A percentile compares a stretch with the other conserved stretches of the same genome.
Evolutionary conservation across 2,329 filamentous ascomycete species (phyloP).

Genomic region (Uncinocarpus reesii): DNA sequence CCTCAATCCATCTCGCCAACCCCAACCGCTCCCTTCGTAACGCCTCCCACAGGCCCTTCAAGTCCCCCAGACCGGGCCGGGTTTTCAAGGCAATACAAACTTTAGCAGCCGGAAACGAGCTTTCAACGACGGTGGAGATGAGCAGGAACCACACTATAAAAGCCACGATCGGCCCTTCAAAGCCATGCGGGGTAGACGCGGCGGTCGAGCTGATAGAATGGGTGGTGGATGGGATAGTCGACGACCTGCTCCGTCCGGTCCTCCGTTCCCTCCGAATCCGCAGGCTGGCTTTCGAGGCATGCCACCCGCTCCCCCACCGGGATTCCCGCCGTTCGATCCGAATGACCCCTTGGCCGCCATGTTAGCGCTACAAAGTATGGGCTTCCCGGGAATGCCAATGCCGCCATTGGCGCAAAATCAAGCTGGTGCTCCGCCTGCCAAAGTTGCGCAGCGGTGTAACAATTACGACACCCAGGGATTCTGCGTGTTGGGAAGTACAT

Average conservation of each 20-base stretch:
- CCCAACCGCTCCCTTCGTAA: constrained; percentile 17
- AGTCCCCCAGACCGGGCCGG: constrained; percentile 7
- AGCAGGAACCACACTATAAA: constrained; percentile 33
- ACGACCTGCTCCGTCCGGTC: constrained; percentile 29
- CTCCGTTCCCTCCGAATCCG: constrained; percentile 23
- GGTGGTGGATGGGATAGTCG: constrained; percentile 33
- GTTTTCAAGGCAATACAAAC: constrained; percentile 19
- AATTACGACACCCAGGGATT: constrained; percentile 52
- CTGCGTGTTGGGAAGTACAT: constrained; percentile 47
- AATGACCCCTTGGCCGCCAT: constrained; percentile 48
- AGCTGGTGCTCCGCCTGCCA: constrained; percentile 24
- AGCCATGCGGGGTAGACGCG: constrained; percentile 32
- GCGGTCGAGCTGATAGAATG: constrained; percentile 19
- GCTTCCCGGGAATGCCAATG: constrained; percentile 40
- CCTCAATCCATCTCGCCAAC: constrained; percentile 16
- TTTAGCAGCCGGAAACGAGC: constrained; percentile 44
- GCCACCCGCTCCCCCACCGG: constrained; percentile 33
- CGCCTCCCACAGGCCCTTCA: constrained; percentile 16
- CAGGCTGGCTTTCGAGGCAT: constrained; percentile 30
- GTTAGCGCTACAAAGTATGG: constrained; percentile 45
- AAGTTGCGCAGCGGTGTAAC: constrained; percentile 39
- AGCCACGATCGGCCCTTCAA: constrained; percentile 40
- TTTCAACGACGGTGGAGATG: constrained; percentile 41
- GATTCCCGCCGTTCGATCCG: constrained; percentile 45
- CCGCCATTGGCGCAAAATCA: constrained; percentile 18